Evolutionary conservation across 148 eudicot species (phyloP).

Genomic region (Camellia granthamiana): DNA sequence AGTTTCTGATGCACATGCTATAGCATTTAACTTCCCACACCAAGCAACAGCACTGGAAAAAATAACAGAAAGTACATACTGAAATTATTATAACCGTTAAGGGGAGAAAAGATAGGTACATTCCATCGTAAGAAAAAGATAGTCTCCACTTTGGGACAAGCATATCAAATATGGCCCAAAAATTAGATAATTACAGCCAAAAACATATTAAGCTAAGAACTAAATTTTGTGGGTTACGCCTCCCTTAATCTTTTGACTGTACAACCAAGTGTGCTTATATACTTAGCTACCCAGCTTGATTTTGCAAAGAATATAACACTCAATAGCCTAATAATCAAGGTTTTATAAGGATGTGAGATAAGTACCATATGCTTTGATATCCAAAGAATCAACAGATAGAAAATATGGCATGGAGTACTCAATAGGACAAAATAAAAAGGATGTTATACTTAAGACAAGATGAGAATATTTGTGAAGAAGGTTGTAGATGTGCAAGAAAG

Average conservation of each 20-base stretch:
- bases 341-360: not conserved
- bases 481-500: slow-evolving; percentile 1
- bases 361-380: not conserved
- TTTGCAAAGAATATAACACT: not conserved
- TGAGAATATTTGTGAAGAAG: not conserved
- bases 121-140: not conserved
- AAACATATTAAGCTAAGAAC: not conserved
- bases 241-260: not conserved
- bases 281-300: not conserved
- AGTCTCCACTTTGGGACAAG: not conserved
- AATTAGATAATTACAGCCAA: not conserved
- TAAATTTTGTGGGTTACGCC: not conserved
- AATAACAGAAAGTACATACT: slow-evolving; percentile 5
- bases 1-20: slow-evolving; percentile 98
- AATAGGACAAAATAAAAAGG: not conserved
- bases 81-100: not conserved
- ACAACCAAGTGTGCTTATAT: not conserved
- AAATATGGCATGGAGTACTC: not conserved
- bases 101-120: not conserved
- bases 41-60: slow-evolving; percentile 89
- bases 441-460: not conserved
- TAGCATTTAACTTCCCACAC: slow-evolving; percentile 97
- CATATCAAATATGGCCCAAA: not conserved
- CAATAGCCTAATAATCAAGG: not conserved
- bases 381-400: not conserved